Base-by-base conservation (phyloP, 805 yeast genomes). In the Teunomyces tritomae region DNA sequence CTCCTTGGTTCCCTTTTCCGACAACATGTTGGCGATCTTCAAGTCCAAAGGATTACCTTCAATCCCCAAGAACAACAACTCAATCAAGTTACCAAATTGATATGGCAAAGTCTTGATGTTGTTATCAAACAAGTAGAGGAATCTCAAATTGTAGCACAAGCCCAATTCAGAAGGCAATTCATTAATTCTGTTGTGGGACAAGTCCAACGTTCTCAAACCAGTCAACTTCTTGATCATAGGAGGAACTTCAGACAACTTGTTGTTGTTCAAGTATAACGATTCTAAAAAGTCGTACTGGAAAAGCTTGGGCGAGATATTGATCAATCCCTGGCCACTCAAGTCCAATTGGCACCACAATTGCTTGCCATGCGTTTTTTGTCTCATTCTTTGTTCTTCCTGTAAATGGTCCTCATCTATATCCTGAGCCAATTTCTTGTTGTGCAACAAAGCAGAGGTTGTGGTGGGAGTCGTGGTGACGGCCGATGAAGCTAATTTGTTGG, bases 341-440 rank as follows among this genome's bases (percentile, higher is more conserved):
- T 94, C 99, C 54, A 94, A 73, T 5, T 91, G 92, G 46, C 95
- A 87, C 99, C 99, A 94, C 61, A 87, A 78, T 69, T 91, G 97
- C 50, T 84, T 85, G 32, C 86, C 82, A 60, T 76, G 74, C 26
- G 81, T 78, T 52, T 76, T 76, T 32, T 74, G 67, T 65, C 83
- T 76, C 70, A 82, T 78, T 64, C 86, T 71, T 62, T 83, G 83
- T 57, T 80, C 84, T 60, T 83, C 85, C 50, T 63, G 68, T 11
- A 52, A 29, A 35, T 63, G 65, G 42, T 71, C 75, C 57, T 85
- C 88, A 53, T 83, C 87, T 50, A 75, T 71, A 40, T 76, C 73
- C 13, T 70, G 67, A 2, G 64, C 57, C n/a, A 66, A 57, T 49
- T 73, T 73, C 60, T 73, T 73, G 56, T 73, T 71, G 49, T 69